Evolutionary conservation across 2,329 filamentous ascomycete genomes (phyloP).

Genomic region (Cladosporium sp.): DNA sequence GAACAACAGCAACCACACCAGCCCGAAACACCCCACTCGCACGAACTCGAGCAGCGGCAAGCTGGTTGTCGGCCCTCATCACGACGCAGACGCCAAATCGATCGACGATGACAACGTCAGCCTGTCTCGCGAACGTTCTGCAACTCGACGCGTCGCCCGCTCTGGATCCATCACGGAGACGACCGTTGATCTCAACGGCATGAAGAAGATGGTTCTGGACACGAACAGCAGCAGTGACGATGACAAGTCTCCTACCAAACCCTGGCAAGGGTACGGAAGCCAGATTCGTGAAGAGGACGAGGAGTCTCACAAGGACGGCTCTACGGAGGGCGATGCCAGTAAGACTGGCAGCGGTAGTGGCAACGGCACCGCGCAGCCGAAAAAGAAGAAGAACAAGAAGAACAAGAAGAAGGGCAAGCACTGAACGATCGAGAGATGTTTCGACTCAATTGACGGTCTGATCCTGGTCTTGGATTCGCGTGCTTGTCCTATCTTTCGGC

Average conservation of each 20-base stretch:
- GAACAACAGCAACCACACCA: not conserved
- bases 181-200: conserved; percentile 70
- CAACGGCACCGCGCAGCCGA: not conserved
- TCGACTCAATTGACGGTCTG: not conserved
- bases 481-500: not conserved
- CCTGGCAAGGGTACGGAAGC: conserved; percentile 10
- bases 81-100: conserved; percentile 28
- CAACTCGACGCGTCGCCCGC: conserved; percentile 49
- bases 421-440: not conserved
- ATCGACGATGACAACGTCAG: conserved; percentile 26
- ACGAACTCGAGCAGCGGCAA: conserved; percentile 11
- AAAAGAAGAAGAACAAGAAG: conserved; percentile 24
- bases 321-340: conserved; percentile 3
- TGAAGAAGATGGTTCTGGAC: conserved; percentile 74
- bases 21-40: not conserved
- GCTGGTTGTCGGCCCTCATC: conserved; percentile 31
- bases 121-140: conserved; percentile 43
- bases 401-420: conserved; percentile 28
- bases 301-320: conserved; percentile 9
- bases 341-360: conserved; percentile 14
- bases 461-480: not conserved
- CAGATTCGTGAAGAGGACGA: conserved; percentile 17
- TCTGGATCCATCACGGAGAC: conserved; percentile 80
- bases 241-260: conserved; percentile 20
- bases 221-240: conserved; percentile 57